Evolutionary conservation across 31 red algal species (phyloP).

Genomic region (Odonthalia washingtoniensis): DNA sequence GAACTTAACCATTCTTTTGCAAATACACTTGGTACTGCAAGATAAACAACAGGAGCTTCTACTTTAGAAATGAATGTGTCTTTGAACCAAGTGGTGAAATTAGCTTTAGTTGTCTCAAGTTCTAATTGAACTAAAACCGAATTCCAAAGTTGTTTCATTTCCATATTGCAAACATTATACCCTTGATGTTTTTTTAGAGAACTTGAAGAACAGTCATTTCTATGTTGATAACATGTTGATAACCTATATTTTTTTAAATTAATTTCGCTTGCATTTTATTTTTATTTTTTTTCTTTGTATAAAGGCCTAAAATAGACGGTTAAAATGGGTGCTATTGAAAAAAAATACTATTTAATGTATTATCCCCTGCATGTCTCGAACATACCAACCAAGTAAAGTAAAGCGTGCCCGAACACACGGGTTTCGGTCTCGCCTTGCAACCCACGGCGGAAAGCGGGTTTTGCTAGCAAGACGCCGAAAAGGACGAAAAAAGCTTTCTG

Average conservation of each 20-base stretch:
- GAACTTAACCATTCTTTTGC: conserved; percentile 18
- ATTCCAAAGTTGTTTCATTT: conserved; percentile 9
- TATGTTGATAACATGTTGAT: conserved; percentile 21
- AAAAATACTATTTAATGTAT: conserved; percentile 16
- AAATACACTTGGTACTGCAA: conserved; percentile 21
- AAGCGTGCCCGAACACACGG: conserved; percentile 13
- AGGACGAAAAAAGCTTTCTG: conserved; percentile 26
- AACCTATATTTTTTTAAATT: conserved; percentile 36
- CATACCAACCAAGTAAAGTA: conserved; percentile 20
- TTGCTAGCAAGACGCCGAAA: conserved; percentile 11
- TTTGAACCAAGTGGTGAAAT: conserved; percentile 25
- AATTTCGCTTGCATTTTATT: conserved; percentile 26
- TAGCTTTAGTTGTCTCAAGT: conserved; percentile 28
- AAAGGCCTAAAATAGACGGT: background rate
- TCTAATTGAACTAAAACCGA: background rate
- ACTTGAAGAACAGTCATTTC: background rate
- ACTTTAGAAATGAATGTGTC: conserved; percentile 22
- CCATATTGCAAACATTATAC: conserved; percentile 10
- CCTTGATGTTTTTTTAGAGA: conserved; percentile 21
- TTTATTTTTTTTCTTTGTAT: conserved; percentile 6
- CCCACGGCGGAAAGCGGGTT: background rate
- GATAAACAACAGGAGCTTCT: conserved; percentile 1
- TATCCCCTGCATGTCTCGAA: conserved; percentile 6
- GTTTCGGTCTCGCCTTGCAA: background rate
- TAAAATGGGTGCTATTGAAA: conserved; percentile 15